Percentiles rank a stretch among this genome's conserved stretches.
phyloP scores from a whole-genome alignment of 192 early-diverging fungal species.

The Coemansia asiatica region DNA sequence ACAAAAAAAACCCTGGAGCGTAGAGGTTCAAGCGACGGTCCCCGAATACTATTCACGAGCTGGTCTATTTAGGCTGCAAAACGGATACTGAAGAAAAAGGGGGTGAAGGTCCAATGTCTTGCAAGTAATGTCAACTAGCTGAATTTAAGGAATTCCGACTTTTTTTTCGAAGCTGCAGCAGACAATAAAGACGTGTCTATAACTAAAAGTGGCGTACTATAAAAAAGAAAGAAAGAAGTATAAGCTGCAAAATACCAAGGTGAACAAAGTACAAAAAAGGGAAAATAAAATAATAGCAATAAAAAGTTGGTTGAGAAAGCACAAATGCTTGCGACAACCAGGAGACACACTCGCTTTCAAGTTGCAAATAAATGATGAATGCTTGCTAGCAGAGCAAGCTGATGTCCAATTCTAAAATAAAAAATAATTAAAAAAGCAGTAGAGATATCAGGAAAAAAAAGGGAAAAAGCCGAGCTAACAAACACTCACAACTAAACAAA shows the following conservation, averaged over 20 bases:
- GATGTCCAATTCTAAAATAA: conserved; percentile 9
- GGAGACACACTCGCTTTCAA: not conserved
- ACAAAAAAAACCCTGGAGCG: not conserved
- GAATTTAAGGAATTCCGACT: too few species aligned
- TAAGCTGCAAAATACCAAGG: not conserved
- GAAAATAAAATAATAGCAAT: conserved; percentile 2
- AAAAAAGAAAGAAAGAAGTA: not conserved
- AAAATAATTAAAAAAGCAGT: conserved; percentile 2
- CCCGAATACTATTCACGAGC: too few species aligned
- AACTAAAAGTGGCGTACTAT: not conserved
- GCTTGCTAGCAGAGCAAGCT: not conserved
- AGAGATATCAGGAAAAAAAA: conserved; percentile 4
- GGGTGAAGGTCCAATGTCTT: too few species aligned
- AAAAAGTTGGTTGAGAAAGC: not conserved
- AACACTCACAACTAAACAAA: conserved; percentile 2
- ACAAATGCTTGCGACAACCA: conserved; percentile 3
- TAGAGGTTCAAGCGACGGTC: too few species aligned
- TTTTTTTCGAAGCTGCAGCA: too few species aligned
- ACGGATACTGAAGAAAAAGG: too few species aligned
- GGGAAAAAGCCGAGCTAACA: not conserved
- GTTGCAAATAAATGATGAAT: not conserved
- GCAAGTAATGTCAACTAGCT: too few species aligned
- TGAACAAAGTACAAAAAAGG: not conserved
- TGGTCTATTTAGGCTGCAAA: too few species aligned
- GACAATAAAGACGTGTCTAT: too few species aligned